A percentile compares a stretch with the other conserved stretches of the same genome.
phyloP scores from a whole-genome alignment of 805 yeast genomes.

The Tetrapisispora arboricola region DNA sequence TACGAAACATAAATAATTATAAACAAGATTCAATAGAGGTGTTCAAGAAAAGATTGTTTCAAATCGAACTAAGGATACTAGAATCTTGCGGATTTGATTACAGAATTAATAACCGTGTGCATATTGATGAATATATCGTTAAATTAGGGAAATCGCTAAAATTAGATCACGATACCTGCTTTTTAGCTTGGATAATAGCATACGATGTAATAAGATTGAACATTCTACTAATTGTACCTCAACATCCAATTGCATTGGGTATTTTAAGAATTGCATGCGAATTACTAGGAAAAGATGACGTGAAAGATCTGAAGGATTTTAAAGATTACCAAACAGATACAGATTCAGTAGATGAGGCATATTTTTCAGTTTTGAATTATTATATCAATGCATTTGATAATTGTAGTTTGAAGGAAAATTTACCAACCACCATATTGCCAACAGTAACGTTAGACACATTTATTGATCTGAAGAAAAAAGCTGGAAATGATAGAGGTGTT shows the following conservation, averaged over 20 bases:
- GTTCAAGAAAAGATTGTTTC: constrained; percentile 46
- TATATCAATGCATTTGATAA: constrained; percentile 48
- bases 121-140: constrained; percentile 56
- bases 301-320: constrained; percentile 2
- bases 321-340: constrained; percentile 26
- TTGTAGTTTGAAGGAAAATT: constrained; percentile 37
- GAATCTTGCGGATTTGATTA: constrained; percentile 78
- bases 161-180: constrained; percentile 38
- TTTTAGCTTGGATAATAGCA: constrained; percentile 64
- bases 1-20: constrained; percentile 20
- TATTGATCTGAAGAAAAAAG: constrained; percentile 36
- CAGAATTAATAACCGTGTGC: constrained; percentile 39
- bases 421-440: constrained; percentile 20
- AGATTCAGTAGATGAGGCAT: constrained; percentile 35
- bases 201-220: constrained; percentile 67
- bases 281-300: constrained; percentile 24
- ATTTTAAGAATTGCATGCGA: constrained; percentile 51
- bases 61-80: constrained; percentile 58
- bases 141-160: constrained; percentile 45
- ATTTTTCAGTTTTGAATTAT: constrained; percentile 48
- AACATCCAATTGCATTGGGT: constrained; percentile 66
- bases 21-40: constrained; percentile 35
- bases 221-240: constrained; percentile 56
- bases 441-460: constrained; percentile 26
- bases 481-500: constrained; percentile 30